A percentile compares a stretch with the other conserved stretches of the same genome.
Evolutionary conservation across 176 grass and related monocot species (phyloP).

Genomic region (Oryza punctata): DNA sequence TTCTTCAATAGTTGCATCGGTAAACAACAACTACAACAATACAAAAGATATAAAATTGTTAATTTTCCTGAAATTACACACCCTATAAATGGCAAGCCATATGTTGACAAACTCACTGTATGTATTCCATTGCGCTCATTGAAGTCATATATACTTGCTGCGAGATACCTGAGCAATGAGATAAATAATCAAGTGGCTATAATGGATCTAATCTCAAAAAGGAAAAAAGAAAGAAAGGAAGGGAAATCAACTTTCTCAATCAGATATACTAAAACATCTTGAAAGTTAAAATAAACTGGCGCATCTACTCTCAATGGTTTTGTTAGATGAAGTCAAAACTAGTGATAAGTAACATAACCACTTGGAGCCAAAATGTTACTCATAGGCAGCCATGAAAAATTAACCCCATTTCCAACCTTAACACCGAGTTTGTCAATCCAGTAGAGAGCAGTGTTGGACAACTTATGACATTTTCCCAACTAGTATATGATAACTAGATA

Average conservation of each 20-base stretch:
- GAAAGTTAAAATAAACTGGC: not conserved
- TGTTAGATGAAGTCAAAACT: not conserved
- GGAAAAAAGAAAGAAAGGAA: constrained; percentile 2
- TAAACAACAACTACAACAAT: constrained; percentile 66
- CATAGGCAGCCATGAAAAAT: not conserved
- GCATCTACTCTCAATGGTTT: not conserved
- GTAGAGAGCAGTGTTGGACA: not conserved
- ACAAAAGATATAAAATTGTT: constrained; percentile 48
- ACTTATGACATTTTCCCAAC: not conserved
- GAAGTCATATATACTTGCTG: constrained; percentile 62
- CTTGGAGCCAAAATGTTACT: not conserved
- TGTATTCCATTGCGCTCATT: constrained; percentile 54
- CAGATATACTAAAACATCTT: not conserved
- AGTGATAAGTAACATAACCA: not conserved
- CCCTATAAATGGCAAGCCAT: constrained; percentile 17
- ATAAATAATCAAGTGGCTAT: not conserved
- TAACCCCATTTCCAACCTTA: not conserved
- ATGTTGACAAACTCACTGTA: constrained; percentile 56
- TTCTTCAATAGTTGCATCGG: constrained; percentile 55
- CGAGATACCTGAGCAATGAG: constrained; percentile 56
- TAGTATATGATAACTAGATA: not conserved
- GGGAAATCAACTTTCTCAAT: not conserved
- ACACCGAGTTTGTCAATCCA: not conserved
- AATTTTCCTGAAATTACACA: constrained; percentile 25
- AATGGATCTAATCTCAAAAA: not conserved